These are phyloP conservation scores for Cytospora piceicola DNA, from an alignment of 2,329 filamentous ascomycete species.

Conservation along the genomic window DNA sequence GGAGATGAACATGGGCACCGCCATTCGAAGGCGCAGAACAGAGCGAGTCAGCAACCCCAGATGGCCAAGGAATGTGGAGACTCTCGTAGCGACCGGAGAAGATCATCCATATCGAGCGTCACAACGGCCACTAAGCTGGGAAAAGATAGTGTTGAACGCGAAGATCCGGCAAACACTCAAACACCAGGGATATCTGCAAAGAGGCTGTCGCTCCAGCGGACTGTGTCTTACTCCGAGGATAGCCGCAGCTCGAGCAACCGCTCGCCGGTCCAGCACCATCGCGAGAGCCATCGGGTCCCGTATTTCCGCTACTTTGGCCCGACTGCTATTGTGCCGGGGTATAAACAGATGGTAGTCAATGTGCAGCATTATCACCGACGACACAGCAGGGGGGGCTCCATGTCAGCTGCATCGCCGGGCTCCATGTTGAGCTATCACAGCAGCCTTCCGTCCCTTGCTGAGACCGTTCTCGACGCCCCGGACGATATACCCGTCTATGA, in stretches of 20 bases:
- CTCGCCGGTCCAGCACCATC: conserved; percentile 53
- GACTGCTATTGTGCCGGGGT: conserved; percentile 87
- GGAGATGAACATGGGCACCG: conserved; percentile 39
- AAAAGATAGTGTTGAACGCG: conserved; percentile 36
- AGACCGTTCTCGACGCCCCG: conserved; percentile 47
- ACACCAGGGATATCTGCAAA: conserved; percentile 28
- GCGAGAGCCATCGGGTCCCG: conserved; percentile 70
- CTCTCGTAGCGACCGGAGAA: conserved; percentile 24
- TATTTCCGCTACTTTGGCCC: conserved; percentile 92
- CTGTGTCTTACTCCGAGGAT: conserved; percentile 47
- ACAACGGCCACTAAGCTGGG: conserved; percentile 26
- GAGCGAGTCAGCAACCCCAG: conserved; percentile 32
- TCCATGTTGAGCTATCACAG: conserved; percentile 41
- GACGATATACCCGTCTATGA: conserved; percentile 77
- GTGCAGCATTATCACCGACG: conserved; percentile 68
- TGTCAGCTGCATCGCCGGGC: conserved; percentile 56
- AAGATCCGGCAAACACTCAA: conserved; percentile 31
- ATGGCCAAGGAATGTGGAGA: not conserved
- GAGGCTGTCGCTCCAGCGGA: conserved; percentile 36
- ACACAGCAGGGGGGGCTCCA: conserved; percentile 60
- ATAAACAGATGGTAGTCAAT: conserved; percentile 85
- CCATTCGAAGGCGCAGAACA: conserved; percentile 37
- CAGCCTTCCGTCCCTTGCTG: conserved; percentile 46
- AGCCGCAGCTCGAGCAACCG: conserved; percentile 44
- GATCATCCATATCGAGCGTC: conserved; percentile 33